Base-by-base conservation (phyloP, 2,329 filamentous ascomycete species). In the Phaeosphaeriaceae sp. region DNA sequence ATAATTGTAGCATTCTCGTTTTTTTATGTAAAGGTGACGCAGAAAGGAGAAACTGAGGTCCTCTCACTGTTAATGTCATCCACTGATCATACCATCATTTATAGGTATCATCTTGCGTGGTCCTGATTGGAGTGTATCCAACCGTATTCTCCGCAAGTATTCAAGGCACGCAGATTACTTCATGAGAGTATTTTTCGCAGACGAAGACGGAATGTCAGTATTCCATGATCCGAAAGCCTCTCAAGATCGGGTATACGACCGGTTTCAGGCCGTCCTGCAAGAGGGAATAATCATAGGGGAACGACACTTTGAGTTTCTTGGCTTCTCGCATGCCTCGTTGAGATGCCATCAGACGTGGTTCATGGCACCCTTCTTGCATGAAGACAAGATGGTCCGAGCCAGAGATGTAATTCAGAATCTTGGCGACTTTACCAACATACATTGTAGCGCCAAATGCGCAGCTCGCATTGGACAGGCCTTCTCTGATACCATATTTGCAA, bases 401-500 rank as follows among this genome's bases (percentile, higher is more conserved):
- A 41, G 48, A 0, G 88, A 93, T 58, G 92, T 72, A 8, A 71
- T 72, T 15, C 35, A 45, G 29, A 47, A 63, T 15, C 39, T 72
- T 13, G 69, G 69, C 8, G 59, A 71, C 38, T 71, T 86, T 61
- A 70, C 64, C 1, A 48, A 70, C n/a, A 82, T 86, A 37, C 69
- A 72, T 3, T 81, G 74, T 29, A 81, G 81, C 2, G 81, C 83
- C 0, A 84, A 82, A 52, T 84, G 82, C 57, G 83, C 83, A 6
- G 83, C 83, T 3, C 72, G 83, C 18, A 84, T 86, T 48, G 83
- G 83, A 0, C 83, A 86, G 58, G 87, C 88, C 0, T 95, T 95
- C 59, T 91, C 89, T 0, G 89, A 95, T 57, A 95, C 90, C 0
- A 83, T 87, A 0, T 85, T 81, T 23, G 83, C 87, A 0, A 74